Evolutionary conservation across 768 basidiomycete species (phyloP), one percentile per base, ranked within the genome.

Genomic region (Kwoniella dendrophila): DNA sequence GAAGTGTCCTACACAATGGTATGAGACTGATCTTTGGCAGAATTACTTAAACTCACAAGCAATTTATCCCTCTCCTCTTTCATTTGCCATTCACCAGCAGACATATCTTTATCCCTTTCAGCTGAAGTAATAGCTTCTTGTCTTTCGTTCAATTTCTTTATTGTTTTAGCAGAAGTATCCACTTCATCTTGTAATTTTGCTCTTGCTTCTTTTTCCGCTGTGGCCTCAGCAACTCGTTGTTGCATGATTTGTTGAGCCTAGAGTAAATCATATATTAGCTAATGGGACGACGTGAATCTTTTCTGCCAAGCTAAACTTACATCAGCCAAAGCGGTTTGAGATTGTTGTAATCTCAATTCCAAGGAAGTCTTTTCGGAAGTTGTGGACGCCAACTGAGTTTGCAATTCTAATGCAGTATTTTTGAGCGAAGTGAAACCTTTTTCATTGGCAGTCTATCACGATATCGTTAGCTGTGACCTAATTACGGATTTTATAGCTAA

Each of bases 381-480:
- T 6, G 73, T 55, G 8, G 56, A 26, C 0, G 67, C 66, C n/a
- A 80, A 53, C 34, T 72, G 61, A 16, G 67, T 64, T 54, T 79
- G 73, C 20, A 75, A 67, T 1, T 69, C 64, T 27, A 69, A 54
- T 0, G 76, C 66, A 20, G 72, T 68, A 33, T 72, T 72, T 57
- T 78, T 78, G n/a, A 79, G 66, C 2, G 66, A 30, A 0, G 74
- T 71, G 50, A 78, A 65, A 34, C 77, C 75, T 61, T 80, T 78
- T 55, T 81, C 80, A 24, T 74, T 72, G 1, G 72, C 66, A 6
- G 78, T 51, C 80, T 81, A 64, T 1, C 4, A 56, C 14, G 24
- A 67, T 83, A 85, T 34, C 30, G 22, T 59, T 14, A 41, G 56
- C 33, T 50, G 51, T 43, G 27, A 16, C 7, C 5, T 56, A 36